Percentiles rank a stretch among this genome's conserved stretches.
phyloP scores from a whole-genome alignment of 2,329 filamentous ascomycete genomes.

The Apiospora aurea region DNA sequence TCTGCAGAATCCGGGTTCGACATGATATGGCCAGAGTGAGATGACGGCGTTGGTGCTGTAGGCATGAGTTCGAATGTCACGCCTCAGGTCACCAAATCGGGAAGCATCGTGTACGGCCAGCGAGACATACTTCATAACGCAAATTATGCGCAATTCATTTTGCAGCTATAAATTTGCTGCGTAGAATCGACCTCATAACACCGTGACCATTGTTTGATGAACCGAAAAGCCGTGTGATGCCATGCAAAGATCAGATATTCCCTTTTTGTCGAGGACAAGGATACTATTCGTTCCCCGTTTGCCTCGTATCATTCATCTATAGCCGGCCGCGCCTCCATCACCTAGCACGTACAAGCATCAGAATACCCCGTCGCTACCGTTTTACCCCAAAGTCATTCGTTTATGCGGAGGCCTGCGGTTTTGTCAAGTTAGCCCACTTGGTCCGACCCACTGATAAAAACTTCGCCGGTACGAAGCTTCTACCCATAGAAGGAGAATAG shows the following conservation, averaged over 20 bases:
- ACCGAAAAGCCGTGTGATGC: constrained; percentile 48
- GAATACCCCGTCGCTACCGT: constrained; percentile 20
- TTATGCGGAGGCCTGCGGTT: constrained; percentile 22
- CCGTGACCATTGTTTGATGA: constrained; percentile 39
- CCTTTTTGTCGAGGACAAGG: constrained; percentile 39
- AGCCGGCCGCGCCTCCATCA: constrained; percentile 20
- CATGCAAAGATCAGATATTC: constrained; percentile 47
- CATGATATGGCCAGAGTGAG: not conserved
- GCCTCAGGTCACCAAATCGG: not conserved
- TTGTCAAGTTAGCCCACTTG: not conserved
- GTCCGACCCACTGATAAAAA: not conserved
- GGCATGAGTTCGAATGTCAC: not conserved
- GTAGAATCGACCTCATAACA: constrained; percentile 45
- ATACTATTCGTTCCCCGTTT: constrained; percentile 19
- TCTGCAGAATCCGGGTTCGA: no score
- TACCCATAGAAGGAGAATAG: not conserved
- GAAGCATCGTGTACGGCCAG: not conserved
- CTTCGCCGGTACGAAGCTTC: not conserved
- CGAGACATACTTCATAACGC: constrained; percentile 27
- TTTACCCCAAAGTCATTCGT: constrained; percentile 24
- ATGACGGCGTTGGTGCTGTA: not conserved
- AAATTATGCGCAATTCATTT: constrained; percentile 35
- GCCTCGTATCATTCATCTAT: constrained; percentile 18
- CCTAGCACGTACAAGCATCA: constrained; percentile 21
- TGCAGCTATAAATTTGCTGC: constrained; percentile 45